Evolutionary conservation across 148 eudicot genomes (phyloP).

Genomic region (Nepenthes mirabilis): DNA sequence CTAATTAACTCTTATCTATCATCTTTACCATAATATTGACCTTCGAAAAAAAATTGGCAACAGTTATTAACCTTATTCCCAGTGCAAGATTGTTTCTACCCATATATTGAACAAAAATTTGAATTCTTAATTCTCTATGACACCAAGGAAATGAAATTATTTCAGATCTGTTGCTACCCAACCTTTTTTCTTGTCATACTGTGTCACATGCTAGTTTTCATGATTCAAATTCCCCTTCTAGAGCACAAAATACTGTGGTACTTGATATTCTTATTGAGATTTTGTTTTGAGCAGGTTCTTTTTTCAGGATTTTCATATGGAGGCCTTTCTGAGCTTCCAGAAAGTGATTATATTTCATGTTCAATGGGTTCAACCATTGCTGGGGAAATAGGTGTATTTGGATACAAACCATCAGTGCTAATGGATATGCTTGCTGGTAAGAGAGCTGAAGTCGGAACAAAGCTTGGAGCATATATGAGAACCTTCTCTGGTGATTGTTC

Average conservation of each 20-base stretch:
- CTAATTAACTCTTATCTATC: too few species aligned
- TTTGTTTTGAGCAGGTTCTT: constrained; percentile 52
- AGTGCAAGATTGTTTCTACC: too few species aligned
- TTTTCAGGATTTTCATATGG: constrained; percentile 85
- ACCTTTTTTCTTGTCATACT: not conserved
- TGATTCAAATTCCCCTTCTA: not conserved
- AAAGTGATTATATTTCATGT: constrained; percentile 73
- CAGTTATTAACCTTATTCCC: too few species aligned
- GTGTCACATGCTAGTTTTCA: not conserved
- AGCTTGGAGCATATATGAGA: constrained; percentile 81
- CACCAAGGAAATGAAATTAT: not conserved
- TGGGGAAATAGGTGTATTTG: constrained; percentile 83
- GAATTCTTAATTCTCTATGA: too few species aligned
- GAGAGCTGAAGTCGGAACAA: constrained; percentile 84
- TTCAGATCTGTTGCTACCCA: not conserved
- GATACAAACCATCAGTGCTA: constrained; percentile 70
- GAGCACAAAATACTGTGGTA: constrained; percentile 3
- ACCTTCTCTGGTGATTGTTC: constrained; percentile 87
- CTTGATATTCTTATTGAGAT: constrained; percentile 12
- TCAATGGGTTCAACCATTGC: constrained; percentile 85
- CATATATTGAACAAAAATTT: too few species aligned
- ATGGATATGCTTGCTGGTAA: constrained; percentile 97
- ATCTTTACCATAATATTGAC: too few species aligned
- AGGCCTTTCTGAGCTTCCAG: constrained; percentile 82
- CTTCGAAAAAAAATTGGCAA: too few species aligned